Percentiles rank a stretch among this genome's conserved stretches.
Conservation (phyloP, 2,329 filamentous ascomycete species). For the Chaetoscypha palmicola region DNA sequence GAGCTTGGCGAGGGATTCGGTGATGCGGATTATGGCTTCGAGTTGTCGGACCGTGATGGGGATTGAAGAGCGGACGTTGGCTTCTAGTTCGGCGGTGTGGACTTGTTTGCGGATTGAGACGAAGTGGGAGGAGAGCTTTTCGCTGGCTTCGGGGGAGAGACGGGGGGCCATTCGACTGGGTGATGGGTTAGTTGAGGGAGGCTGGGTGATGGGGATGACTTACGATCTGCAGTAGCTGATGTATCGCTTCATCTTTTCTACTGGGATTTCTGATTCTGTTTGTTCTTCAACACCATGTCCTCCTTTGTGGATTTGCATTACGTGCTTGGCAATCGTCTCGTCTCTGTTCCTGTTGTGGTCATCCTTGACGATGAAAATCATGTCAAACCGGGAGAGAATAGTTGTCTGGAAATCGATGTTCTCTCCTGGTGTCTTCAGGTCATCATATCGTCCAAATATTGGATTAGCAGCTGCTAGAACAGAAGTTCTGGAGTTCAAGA, state of each 20-base stretch:
- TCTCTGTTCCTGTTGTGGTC: conserved; percentile 87
- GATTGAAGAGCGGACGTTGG: conserved; percentile 85
- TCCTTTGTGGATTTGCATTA: conserved; percentile 96
- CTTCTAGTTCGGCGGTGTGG: conserved; percentile 81
- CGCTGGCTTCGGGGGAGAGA: conserved; percentile 81
- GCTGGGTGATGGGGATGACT: conserved; percentile 30
- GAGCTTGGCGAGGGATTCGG: conserved; percentile 89
- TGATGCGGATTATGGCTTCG: conserved; percentile 95
- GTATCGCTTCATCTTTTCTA: conserved; percentile 96
- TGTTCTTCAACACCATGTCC: conserved; percentile 76
- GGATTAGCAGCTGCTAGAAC: conserved; percentile 95
- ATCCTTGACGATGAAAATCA: conserved; percentile 98
- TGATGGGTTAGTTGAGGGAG: conserved; percentile 6
- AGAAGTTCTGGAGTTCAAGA: conserved; percentile 90
- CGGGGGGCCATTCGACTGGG: conserved; percentile 83
- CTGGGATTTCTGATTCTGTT: conserved; percentile 77
- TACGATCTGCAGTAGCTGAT: conserved; percentile 95
- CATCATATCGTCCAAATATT: conserved; percentile 95
- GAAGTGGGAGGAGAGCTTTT: conserved; percentile 95
- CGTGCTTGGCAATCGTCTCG: conserved; percentile 89
- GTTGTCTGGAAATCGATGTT: conserved; percentile 99
- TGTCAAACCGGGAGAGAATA: conserved; percentile 95
- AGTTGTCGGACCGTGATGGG: conserved; percentile 96
- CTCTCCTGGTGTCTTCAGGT: conserved; percentile 93
- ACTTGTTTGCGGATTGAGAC: conserved; percentile 94